Base-by-base conservation (phyloP, 768 basidiomycete species). In the Tulasnella sp. region DNA sequence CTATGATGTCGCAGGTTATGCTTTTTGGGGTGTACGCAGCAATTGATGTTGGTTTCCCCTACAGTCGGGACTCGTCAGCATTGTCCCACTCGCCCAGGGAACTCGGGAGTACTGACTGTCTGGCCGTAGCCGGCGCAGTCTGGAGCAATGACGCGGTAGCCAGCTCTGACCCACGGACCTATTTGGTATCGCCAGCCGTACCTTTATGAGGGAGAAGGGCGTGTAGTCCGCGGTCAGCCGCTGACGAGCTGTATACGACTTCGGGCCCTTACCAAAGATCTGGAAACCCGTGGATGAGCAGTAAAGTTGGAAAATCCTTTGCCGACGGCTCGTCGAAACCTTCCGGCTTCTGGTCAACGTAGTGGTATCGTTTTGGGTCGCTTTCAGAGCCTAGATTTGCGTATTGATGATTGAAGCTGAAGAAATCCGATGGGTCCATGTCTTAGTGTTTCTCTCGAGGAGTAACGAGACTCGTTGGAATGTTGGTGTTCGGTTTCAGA, bases 231-330 rank as follows among this genome's bases (percentile, higher is more conserved):
- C 36, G 48, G 39, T 27, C 24, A 75, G 73, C 34, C 62, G 34
- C 76, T 12, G 52, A 14, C 40, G 27, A 42, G 31, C 38, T 34
- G 38, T 52, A 3, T 21, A 31, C 21, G 21, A 19, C 18, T 36
- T 24, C 34, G 10, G 10, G 0, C 16, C 24, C 76, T 71, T 79
- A 87, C 88, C 87, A 88, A 44, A 87, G 84, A 83, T 95, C 94
- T 19, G 94, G 94, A 83, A 95, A 94, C 1, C 94, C 94, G 83
- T 95, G 94, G 24, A 94, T 81, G 83, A 92, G 92, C n/a, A 94
- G 87, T 9, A 95, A 81, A 2, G 93, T 91, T 0, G 86, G 85
- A 9, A 86, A 87, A 27, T 85, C 82, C 40, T 85, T 83, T 81
- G 88, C 84, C 81, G 88, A 87, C 62, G 84, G 80, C 21, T 78